A percentile compares a stretch with the other conserved stretches of the same genome.
Conservation (phyloP, 139 green algal species). For the Pseudopediastrum boryanum region DNA sequence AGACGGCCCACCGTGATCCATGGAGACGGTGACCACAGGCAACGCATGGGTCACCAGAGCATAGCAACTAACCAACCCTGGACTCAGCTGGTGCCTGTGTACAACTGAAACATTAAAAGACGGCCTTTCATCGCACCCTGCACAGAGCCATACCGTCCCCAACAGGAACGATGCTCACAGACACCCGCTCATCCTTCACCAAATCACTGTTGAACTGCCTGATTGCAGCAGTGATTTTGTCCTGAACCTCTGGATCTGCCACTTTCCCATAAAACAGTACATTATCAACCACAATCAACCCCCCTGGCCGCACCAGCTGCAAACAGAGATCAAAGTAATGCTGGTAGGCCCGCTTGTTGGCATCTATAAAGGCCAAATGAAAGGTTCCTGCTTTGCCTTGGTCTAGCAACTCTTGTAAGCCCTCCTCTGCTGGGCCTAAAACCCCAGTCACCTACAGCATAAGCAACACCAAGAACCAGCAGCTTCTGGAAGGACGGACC, state of each 20-base stretch:
- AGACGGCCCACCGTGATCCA: too few species aligned
- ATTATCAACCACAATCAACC: conserved; percentile 94
- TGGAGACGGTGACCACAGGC: too few species aligned
- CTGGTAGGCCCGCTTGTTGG: conserved; percentile 87
- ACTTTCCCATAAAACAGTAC: conserved; percentile 86
- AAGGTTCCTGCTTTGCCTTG: conserved; percentile 53
- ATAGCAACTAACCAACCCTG: too few species aligned
- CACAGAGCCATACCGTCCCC: conserved; percentile 90
- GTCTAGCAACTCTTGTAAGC: conserved; percentile 48
- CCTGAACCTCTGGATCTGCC: conserved; percentile 46
- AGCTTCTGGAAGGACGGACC: too few species aligned
- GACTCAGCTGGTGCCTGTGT: too few species aligned
- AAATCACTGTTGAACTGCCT: conserved; percentile 79
- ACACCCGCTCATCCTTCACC: conserved; percentile 71
- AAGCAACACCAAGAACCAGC: too few species aligned
- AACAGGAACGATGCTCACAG: conserved; percentile 76
- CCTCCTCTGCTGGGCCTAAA: conserved; percentile 53
- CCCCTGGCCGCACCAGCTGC: conserved; percentile 82
- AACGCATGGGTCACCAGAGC: too few species aligned
- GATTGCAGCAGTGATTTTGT: conserved; percentile 73
- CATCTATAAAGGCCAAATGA: conserved; percentile 94
- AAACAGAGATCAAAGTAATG: conserved; percentile 89
- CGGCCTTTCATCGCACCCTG: conserved; percentile 56
- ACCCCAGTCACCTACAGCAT: too few species aligned
- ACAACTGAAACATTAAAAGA: too few species aligned